Evolutionary conservation across 352 stramenopile genomes (phyloP), one percentile per base, ranked within the genome.

Genomic region (Globisporangium nodosum): DNA sequence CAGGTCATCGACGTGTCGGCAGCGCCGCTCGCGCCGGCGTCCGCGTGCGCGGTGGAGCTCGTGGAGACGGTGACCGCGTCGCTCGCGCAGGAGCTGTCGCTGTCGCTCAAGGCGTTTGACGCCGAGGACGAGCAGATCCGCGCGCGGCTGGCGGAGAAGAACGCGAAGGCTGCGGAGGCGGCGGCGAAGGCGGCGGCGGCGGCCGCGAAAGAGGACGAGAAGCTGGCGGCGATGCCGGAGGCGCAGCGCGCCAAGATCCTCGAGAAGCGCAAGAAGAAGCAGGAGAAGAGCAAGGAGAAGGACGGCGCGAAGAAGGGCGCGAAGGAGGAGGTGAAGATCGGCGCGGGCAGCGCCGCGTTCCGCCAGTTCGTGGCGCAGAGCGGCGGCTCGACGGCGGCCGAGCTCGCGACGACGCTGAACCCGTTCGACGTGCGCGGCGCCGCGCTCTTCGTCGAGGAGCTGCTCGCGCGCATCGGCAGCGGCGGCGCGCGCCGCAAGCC

Each of bases 251-350:
- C 70, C 45, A 92, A 92, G 60, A 76, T 88, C 49, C 58, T 85
- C n/a, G 85, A 90, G 54, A 92, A 91, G 66, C 73, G 70, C 56
- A 78, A 80, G 65, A 90, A 93, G 66, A 94, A 94, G 71, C 61
- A 88, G 15, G 77, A 90, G 65, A 94, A 94, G 62, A 70, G 77
- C 40, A 87, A 91, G 68, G 83, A 87, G 52, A 94, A 92, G 64
- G 81, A 92, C 24, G 76, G 52, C 31, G 63, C 67, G 31, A 93
- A 90, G 70, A 87, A 88, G 60, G 70, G 68, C 12, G 64, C 56
- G 20, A 90, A 86, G 67, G 81, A 89, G 49, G 76, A 84, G 40
- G 58, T 92, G 13, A 80, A 78, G 59, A 74, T 89, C 50, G 85
- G 85, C 35, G 67, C 76, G 13, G 85, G 85, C 48, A 88, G 74